Evolutionary conservation across 257 asterid genomes (phyloP), one percentile per base, ranked within the genome.

Genomic region (Ajuga chamaepitys): DNA sequence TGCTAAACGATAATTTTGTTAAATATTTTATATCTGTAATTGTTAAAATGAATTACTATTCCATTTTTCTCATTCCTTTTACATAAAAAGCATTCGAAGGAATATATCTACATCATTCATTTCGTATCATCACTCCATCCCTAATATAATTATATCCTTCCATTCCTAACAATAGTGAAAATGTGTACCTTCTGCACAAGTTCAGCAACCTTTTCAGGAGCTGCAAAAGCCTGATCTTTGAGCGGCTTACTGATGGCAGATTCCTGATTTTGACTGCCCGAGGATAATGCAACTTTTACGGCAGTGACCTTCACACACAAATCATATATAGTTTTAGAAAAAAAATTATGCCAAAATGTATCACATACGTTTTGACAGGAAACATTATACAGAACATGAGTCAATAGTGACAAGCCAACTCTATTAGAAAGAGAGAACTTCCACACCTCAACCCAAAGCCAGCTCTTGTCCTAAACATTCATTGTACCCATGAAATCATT

Each of bases 211-310:
- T 90, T 94, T 56, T 85, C 99, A 18, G 96, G 96, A 73, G 95
- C 77, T 45, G 99, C 97, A 58, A 94, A 94, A 62, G 96, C 98
- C 58, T 94, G 98, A 70, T 88, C 95, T 74, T 80, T 90, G 58
- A 94, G 95, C 34, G 95, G 96, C 73, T 81, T 94, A 51, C 80
- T 78, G 70, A 88, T 70, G 70, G 86, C 76, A 66, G 92, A 83
- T 25, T 85, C 95, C 71, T 77, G 85, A 73, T 79, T 88, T 74
- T 80, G 89, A 74, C 68, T 72, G 47, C 87, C 88, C 11, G 90
- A 81, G 61, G 88, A 86, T 58, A 84, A 74, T 38, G 96, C 95
- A 67, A 85, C 95, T 82, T 90, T 90, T 40, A 90, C 95, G 41
- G 99, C 95, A 14, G 99, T 94, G 66, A 90, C 99, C 99, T 94